Evolutionary conservation across 768 basidiomycete genomes (phyloP).

Genomic region (Kwoniella botswanensis): DNA sequence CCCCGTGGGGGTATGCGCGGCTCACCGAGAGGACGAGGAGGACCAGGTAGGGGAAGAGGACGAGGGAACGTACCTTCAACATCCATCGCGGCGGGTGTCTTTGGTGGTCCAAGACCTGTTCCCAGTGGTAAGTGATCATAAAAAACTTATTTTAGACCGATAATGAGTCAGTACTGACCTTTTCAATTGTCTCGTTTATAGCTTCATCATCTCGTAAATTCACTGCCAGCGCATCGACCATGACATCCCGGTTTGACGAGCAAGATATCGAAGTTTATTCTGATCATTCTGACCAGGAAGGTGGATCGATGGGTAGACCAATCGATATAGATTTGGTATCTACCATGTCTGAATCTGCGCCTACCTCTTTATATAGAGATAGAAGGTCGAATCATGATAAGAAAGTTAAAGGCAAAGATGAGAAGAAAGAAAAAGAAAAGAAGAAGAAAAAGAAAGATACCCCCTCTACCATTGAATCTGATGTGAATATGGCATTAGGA

Average conservation of each 20-base stretch:
- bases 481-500: constrained; percentile 1
- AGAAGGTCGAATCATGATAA: constrained; percentile 33
- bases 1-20: constrained; percentile 30
- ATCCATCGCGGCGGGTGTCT: constrained; percentile 40
- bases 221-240: constrained; percentile 26
- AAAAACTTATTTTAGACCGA: background rate
- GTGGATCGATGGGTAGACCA: constrained; percentile 17
- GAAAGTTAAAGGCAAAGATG: constrained; percentile 30
- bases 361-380: constrained; percentile 48
- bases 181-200: background rate
- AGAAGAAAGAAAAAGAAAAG: constrained; percentile 25
- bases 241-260: constrained; percentile 17
- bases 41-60: constrained; percentile 29
- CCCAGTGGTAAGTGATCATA: constrained; percentile 23
- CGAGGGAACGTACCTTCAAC: constrained; percentile 18
- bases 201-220: constrained; percentile 19
- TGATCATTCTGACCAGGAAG: constrained; percentile 46
- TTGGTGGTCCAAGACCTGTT: constrained; percentile 39
- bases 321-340: constrained; percentile 56
- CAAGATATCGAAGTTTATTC: constrained; percentile 49
- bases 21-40: constrained; percentile 32
- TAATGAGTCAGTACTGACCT: background rate
- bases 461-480: background rate
- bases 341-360: constrained; percentile 52
- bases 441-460: constrained; percentile 25